Percentiles rank a stretch among this genome's conserved stretches.
These are phyloP conservation scores for Hypsizygus marmoreus DNA, from an alignment of 768 basidiomycete species.

Conservation along the genomic window DNA sequence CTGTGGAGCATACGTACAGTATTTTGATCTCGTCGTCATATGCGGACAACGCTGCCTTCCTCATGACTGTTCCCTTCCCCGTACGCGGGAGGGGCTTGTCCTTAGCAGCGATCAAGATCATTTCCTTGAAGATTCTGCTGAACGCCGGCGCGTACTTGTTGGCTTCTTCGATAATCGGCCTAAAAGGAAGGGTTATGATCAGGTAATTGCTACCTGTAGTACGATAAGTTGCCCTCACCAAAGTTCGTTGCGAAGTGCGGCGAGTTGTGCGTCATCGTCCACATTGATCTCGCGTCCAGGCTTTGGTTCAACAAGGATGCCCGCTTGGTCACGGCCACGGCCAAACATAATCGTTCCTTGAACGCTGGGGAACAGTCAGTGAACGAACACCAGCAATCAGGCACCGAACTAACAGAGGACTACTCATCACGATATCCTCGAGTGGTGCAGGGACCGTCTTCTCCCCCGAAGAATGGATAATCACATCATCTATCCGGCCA, in stretches of 20 bases:
- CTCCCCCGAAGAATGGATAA: constrained; percentile 36
- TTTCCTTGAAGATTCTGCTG: constrained; percentile 49
- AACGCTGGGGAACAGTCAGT: neutral
- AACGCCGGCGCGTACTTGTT: constrained; percentile 40
- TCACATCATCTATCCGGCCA: constrained; percentile 42
- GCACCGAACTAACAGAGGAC: constrained; percentile 15
- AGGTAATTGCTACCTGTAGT: neutral
- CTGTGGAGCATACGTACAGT: constrained; percentile 25
- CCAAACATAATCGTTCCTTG: constrained; percentile 40
- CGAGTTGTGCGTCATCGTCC: constrained; percentile 14
- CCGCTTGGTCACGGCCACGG: constrained; percentile 27
- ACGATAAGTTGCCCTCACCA: constrained; percentile 24
- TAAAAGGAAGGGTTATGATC: constrained; percentile 8
- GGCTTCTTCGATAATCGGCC: constrained; percentile 42
- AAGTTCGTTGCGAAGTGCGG: constrained; percentile 31
- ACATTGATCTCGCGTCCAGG: constrained; percentile 20
- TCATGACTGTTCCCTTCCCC: constrained; percentile 46
- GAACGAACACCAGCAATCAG: neutral
- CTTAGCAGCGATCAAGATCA: constrained; percentile 45
- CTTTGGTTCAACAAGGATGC: constrained; percentile 25
- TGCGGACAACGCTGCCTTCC: constrained; percentile 36
- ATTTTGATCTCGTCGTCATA: constrained; percentile 44
- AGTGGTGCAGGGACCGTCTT: constrained; percentile 39
- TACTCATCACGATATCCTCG: constrained; percentile 23
- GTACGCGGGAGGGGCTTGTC: constrained; percentile 44